These are phyloP conservation scores for Colletotrichum phormii DNA, from an alignment of 2,329 filamentous ascomycete species.

Conservation along the genomic window DNA sequence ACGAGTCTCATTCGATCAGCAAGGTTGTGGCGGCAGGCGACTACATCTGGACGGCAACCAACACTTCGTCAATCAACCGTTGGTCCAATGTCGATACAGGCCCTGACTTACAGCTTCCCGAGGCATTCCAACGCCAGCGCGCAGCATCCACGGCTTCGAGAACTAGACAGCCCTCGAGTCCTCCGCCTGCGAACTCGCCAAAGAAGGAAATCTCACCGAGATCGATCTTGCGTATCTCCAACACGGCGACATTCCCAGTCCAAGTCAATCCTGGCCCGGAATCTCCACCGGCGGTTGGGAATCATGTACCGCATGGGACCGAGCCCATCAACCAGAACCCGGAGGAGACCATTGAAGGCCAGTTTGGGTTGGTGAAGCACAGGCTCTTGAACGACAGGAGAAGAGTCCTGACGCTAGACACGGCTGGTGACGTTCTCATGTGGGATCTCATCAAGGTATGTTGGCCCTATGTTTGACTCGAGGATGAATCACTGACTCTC, in stretches of 20 bases:
- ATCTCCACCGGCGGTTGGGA: conserved; percentile 50
- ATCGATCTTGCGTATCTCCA: conserved; percentile 85
- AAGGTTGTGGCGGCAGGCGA: conserved; percentile 77
- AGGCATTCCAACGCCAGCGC: conserved; percentile 62
- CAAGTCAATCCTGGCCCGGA: conserved; percentile 66
- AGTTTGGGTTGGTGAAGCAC: conserved; percentile 95
- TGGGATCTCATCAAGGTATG: conserved; percentile 91
- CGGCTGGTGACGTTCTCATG: conserved; percentile 91
- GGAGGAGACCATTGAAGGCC: conserved; percentile 89
- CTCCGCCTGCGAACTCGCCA: conserved; percentile 47
- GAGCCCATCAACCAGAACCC: conserved; percentile 76
- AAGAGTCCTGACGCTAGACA: conserved; percentile 90
- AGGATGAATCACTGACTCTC: conserved; percentile 34
- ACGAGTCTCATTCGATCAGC: conserved; percentile 87
- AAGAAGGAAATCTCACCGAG: conserved; percentile 80
- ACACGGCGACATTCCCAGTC: conserved; percentile 81
- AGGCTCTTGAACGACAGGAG: conserved; percentile 90
- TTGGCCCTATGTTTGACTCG: not conserved
- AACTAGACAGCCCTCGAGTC: conserved; percentile 44
- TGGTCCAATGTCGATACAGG: conserved; percentile 90
- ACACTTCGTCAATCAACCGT: conserved; percentile 90
- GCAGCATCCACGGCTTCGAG: conserved; percentile 52
- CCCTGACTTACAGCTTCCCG: conserved; percentile 74
- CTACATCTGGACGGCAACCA: conserved; percentile 90
- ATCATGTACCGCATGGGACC: conserved; percentile 37